Conservation (phyloP, 2,329 filamentous ascomycete genomes). For the Sporothrix curviconia region DNA sequence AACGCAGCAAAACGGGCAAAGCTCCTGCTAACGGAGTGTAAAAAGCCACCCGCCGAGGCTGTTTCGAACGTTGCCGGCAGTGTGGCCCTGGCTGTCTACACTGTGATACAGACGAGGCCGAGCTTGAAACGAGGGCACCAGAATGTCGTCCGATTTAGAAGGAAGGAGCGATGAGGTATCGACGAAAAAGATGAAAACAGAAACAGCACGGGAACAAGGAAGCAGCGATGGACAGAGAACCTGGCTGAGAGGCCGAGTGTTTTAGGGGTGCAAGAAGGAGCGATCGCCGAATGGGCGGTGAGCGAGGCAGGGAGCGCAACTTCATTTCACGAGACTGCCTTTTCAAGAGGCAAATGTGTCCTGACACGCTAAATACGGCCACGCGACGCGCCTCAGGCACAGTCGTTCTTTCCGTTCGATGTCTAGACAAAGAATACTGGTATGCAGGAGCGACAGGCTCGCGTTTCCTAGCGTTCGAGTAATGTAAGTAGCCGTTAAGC, state of each 20-base stretch:
- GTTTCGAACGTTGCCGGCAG: neutral
- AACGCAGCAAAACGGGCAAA: conserved; percentile 3
- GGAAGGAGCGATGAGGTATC: neutral
- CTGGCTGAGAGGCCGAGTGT: neutral
- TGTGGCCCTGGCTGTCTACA: neutral
- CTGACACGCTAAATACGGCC: neutral
- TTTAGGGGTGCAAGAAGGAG: neutral
- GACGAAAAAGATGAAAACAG: neutral
- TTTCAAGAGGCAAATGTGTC: neutral
- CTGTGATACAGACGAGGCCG: neutral
- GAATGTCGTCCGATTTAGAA: conserved; percentile 1
- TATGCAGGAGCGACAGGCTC: neutral
- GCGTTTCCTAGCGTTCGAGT: neutral
- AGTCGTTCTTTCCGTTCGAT: neutral
- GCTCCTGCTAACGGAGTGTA: neutral
- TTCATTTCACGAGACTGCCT: neutral
- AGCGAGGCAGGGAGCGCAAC: neutral
- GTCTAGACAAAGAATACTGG: too few relatives aligned
- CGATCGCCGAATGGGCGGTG: conserved; percentile 2
- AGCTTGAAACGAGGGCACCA: neutral
- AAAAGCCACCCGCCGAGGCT: neutral
- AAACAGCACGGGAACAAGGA: neutral
- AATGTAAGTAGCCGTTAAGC: too few relatives aligned
- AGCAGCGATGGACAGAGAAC: neutral
- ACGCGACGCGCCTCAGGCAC: conserved; percentile 5